Percentiles rank a stretch among this genome's conserved stretches.
Evolutionary conservation across 2,329 filamentous ascomycete species (phyloP).

Genomic region (Hirsutella minnesotensis): DNA sequence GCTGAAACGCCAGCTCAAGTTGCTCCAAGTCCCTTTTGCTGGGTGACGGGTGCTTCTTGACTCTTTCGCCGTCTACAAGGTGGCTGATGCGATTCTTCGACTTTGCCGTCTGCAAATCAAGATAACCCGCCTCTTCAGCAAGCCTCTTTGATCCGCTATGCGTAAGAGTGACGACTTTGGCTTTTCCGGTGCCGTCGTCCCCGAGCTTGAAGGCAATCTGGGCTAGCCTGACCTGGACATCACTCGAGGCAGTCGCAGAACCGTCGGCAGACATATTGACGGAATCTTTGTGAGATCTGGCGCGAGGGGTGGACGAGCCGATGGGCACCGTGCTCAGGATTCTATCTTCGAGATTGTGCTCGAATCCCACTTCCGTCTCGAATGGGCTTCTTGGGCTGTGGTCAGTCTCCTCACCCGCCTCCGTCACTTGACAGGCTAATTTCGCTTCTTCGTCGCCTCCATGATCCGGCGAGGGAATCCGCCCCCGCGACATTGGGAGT

Average conservation of each 20-base stretch:
- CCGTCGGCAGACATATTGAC: conserved; percentile 5
- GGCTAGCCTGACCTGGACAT: conserved; percentile 6
- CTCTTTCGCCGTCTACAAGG: conserved; percentile 6
- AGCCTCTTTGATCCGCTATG: background rate
- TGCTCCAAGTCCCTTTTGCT: conserved; percentile 27
- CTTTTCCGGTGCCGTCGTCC: background rate
- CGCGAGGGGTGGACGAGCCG: conserved; percentile 26
- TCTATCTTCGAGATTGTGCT: conserved; percentile 24
- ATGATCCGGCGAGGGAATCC: too few species aligned
- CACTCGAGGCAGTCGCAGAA: background rate
- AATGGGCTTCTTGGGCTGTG: conserved; percentile 11
- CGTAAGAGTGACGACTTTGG: conserved; percentile 1
- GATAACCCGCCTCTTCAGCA: conserved; percentile 1
- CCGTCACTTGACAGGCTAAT: background rate
- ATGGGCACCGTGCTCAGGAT: conserved; percentile 22
- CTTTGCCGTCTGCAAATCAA: background rate
- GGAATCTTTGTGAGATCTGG: conserved; percentile 8
- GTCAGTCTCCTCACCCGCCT: background rate
- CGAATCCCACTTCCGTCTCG: conserved; percentile 24
- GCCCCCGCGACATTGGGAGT: too few species aligned
- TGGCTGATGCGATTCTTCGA: background rate
- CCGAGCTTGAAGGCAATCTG: conserved; percentile 4
- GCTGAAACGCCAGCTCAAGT: conserved; percentile 22
- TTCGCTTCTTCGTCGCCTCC: background rate
- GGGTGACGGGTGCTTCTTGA: conserved; percentile 34